Evolutionary conservation across 768 basidiomycete species (phyloP).

Genomic region (Pleurotus salmoneostramineus): DNA sequence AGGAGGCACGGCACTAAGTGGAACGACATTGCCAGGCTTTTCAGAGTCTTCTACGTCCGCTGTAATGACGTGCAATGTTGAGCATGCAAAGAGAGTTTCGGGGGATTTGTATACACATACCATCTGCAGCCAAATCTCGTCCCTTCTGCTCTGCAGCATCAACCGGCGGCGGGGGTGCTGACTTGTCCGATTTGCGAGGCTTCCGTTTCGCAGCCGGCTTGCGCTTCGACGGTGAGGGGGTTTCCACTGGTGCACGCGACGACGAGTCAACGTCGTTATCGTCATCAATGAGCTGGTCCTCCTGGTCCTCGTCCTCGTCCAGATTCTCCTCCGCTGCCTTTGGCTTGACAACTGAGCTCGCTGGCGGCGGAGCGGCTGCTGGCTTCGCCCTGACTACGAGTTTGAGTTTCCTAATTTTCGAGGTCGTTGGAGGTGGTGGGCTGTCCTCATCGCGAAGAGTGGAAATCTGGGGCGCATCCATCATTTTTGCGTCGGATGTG

Average conservation of each 20-base stretch:
- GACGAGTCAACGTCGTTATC: conserved; percentile 41
- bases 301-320: conserved; percentile 65
- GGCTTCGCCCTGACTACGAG: conserved; percentile 33
- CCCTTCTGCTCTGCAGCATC: conserved; percentile 37
- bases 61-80: conserved; percentile 30
- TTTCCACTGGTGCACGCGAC: conserved; percentile 25
- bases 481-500: conserved; percentile 44
- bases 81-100: conserved; percentile 38
- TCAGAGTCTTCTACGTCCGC: conserved; percentile 26
- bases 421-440: conserved; percentile 50
- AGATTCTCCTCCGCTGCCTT: conserved; percentile 34
- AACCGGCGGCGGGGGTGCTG: conserved; percentile 13
- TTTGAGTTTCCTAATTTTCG: conserved; percentile 47
- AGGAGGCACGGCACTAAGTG: conserved; percentile 10
- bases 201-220: conserved; percentile 6
- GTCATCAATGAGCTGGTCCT: conserved; percentile 81
- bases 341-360: conserved; percentile 10
- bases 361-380: conserved; percentile 11
- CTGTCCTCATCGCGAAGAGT: conserved; percentile 69
- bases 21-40: conserved; percentile 11
- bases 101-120: conserved; percentile 24
- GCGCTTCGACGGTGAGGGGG: conserved; percentile 17
- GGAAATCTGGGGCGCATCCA: conserved; percentile 84
- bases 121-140: conserved; percentile 35
- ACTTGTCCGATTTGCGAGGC: conserved; percentile 7